Percentiles rank a stretch among this genome's conserved stretches.
Conservation (phyloP, 176 grass and related monocot species). For the Thinopyrum elongatum region DNA sequence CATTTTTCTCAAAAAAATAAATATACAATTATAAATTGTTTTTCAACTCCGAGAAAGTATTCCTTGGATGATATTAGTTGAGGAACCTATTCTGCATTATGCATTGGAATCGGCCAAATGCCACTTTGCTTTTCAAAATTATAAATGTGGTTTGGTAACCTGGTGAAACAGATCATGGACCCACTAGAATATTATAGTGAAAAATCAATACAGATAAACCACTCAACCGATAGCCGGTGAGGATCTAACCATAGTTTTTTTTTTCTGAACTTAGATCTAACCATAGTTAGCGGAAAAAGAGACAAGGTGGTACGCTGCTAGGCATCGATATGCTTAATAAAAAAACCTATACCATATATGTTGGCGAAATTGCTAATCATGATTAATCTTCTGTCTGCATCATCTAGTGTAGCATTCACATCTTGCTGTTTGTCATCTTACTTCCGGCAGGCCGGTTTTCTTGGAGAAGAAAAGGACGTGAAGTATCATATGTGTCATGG, state of each 20-base stretch:
- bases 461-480: not conserved
- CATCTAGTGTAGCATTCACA: not conserved
- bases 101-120: constrained; percentile 1
- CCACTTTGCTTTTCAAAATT: constrained; percentile 15
- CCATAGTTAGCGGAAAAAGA: not conserved
- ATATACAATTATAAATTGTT: not conserved
- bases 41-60: not conserved
- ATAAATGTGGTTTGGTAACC: constrained; percentile 18
- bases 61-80: not conserved
- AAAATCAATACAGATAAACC: not conserved
- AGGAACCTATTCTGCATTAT: constrained; percentile 1
- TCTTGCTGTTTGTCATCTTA: not conserved
- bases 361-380: not conserved
- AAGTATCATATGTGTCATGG: constrained; percentile 3
- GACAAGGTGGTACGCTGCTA: not conserved
- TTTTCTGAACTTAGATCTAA: not conserved
- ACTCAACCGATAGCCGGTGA: not conserved
- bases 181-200: not conserved
- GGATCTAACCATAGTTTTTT: not conserved
- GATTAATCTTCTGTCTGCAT: not conserved
- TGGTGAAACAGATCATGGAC: not conserved
- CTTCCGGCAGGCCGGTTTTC: constrained; percentile 2
- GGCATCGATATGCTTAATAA: not conserved
- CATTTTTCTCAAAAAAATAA: too few species aligned
- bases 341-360: not conserved